Base-by-base conservation (phyloP, 2,329 filamentous ascomycete species). In the Exserohilum rostratum region DNA sequence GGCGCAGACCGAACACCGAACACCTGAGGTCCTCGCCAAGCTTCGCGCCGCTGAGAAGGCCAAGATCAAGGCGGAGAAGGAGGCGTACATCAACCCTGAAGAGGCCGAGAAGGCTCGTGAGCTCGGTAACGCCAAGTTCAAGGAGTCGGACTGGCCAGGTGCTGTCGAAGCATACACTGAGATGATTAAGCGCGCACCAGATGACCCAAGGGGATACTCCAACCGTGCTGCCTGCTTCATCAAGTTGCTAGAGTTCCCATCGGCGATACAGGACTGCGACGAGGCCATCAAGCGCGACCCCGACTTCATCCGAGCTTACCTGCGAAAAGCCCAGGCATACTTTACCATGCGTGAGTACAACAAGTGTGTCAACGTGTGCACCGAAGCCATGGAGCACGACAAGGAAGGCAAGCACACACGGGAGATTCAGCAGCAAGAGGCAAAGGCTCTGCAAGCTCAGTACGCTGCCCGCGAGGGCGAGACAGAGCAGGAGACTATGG, bases 311-410 rank as follows among this genome's bases (percentile, higher is more conserved):
- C 88, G 93, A 52, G 95, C 95, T 6, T 98, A 98, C 78, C 89
- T 99, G 68, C 89, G 95, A 74, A 98, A 97, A 83, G 93, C 93
- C 0, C 93, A 98, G 79, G 91, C 92, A 37, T 91, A 93, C 77
- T 92, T 95, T 66, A 92, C 92, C 68, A 99, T 99, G 95, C 91
- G 95, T 77, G 93, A 99, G 78, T 98, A 96, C 83, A 96, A 89
- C 77, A 93, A 93, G 76, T 96, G 90, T 72, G 82, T 98, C 54
- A 95, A 99, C 72, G 90, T 89, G 6, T 96, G 93, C 79, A 86
- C 86, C 34, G 90, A 92, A 73, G 95, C 96, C 1, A 81, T 83
- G 7, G 83, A 87, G 66, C 85, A 96, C 56, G 95, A 99, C 75
- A 83, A 83, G 55, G 85, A 87, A 65, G 87, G 89, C 56, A 91